Evolutionary conservation across 129 eudicot genomes (phyloP).

Genomic region (Flaveria brownii): DNA sequence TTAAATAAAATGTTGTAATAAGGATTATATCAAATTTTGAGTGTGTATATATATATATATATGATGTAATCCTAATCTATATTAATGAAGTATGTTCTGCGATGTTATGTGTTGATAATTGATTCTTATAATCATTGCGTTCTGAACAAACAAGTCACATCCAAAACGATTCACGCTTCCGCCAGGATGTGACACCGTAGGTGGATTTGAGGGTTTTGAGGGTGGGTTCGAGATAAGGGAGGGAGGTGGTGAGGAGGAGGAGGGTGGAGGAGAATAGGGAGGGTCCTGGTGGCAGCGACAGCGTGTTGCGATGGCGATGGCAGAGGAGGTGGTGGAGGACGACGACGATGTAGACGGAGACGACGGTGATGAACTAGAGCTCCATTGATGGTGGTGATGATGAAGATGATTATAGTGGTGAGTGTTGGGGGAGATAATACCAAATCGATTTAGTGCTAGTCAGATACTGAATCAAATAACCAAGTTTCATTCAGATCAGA

Average conservation of each 20-base stretch:
- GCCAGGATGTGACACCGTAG: neutral
- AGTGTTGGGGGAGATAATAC: neutral
- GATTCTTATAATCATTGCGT: too few relatives aligned
- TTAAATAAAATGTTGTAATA: too few relatives aligned
- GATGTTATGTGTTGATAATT: too few relatives aligned
- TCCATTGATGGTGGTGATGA: slow-evolving; percentile 8
- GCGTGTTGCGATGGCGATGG: neutral
- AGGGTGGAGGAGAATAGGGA: slow-evolving; percentile 15
- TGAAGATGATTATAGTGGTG: neutral
- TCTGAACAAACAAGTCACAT: too few relatives aligned
- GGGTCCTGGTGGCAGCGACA: slow-evolving; percentile 29
- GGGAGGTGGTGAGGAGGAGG: slow-evolving; percentile 8
- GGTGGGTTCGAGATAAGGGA: neutral
- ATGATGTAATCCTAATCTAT: too few relatives aligned
- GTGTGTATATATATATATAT: too few relatives aligned
- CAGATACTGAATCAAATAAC: too few relatives aligned
- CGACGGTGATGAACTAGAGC: slow-evolving; percentile 11
- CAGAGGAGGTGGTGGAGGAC: slow-evolving; percentile 21
- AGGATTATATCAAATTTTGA: too few relatives aligned
- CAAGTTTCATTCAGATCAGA: too few relatives aligned
- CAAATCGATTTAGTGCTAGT: too few relatives aligned
- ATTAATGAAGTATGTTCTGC: too few relatives aligned
- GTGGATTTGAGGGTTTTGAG: slow-evolving; percentile 24
- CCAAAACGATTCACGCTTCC: too few relatives aligned
- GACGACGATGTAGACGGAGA: slow-evolving; percentile 13